Percentiles rank a stretch among this genome's conserved stretches.
Evolutionary conservation across 106 monocot species (phyloP).

Genomic region (Narthecium ossifragum): DNA sequence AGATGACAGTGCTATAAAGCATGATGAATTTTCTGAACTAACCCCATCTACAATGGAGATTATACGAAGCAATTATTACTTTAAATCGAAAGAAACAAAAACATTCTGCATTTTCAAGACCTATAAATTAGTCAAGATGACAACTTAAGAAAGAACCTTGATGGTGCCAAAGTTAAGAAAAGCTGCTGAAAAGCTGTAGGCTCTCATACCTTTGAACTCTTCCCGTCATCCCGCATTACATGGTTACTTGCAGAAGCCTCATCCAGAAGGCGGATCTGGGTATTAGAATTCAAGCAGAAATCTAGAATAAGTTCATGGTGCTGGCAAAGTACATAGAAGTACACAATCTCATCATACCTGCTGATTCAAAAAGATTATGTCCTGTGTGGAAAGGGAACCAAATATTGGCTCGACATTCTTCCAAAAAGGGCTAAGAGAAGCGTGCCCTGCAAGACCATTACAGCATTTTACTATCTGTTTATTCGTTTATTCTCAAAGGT

Average conservation of each 20-base stretch:
- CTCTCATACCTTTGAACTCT: conserved; percentile 18
- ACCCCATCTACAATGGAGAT: too few species aligned
- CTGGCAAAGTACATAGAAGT: background rate
- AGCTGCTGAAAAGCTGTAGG: too few species aligned
- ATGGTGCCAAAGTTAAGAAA: too few species aligned
- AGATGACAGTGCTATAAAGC: too few species aligned
- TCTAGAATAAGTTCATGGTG: background rate
- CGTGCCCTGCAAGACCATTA: conserved; percentile 16
- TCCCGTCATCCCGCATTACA: conserved; percentile 14
- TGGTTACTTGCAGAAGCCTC: conserved; percentile 11
- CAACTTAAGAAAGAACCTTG: too few species aligned
- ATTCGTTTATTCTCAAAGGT: too few species aligned
- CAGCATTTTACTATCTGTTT: too few species aligned
- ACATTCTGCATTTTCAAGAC: too few species aligned
- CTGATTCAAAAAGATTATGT: conserved; percentile 30
- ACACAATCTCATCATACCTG: conserved; percentile 23
- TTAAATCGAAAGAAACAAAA: too few species aligned
- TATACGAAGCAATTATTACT: too few species aligned
- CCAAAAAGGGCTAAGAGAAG: conserved; percentile 30
- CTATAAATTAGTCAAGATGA: too few species aligned
- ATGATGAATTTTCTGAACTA: too few species aligned
- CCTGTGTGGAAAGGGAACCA: conserved; percentile 32
- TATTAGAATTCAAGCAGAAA: background rate
- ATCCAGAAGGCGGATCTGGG: conserved; percentile 24
- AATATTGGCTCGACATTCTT: conserved; percentile 35